phyloP scores from a whole-genome alignment of 768 basidiomycete genomes.

The Trametes gibbosa region DNA sequence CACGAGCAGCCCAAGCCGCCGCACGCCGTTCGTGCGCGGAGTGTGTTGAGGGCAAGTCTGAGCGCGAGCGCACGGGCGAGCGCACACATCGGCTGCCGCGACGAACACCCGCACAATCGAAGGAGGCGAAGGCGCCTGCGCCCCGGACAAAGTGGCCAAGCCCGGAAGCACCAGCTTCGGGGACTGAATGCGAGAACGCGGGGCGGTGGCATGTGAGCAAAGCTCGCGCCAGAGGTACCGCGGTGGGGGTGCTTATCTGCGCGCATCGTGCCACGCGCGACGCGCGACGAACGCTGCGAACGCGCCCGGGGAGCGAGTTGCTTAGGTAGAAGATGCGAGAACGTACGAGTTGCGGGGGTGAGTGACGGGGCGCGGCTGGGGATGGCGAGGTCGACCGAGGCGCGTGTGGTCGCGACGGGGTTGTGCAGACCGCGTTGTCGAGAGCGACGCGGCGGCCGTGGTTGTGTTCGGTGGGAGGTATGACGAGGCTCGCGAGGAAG shows the following conservation, averaged over 20 bases:
- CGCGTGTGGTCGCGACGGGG: background rate
- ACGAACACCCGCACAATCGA: background rate
- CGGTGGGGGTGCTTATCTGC: conserved; percentile 11
- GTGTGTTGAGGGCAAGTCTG: too few species aligned
- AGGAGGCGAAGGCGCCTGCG: background rate
- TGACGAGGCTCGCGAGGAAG: background rate
- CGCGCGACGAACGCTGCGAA: background rate
- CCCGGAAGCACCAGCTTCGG: conserved; percentile 3
- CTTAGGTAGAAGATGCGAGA: background rate
- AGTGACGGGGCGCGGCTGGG: background rate
- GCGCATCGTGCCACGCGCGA: conserved; percentile 3
- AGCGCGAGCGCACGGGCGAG: too few species aligned
- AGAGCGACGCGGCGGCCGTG: background rate
- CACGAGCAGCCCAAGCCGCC: too few species aligned
- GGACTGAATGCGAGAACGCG: conserved; percentile 16
- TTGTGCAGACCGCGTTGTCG: background rate
- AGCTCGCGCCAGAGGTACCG: conserved; percentile 2
- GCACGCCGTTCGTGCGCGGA: too few species aligned
- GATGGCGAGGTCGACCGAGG: conserved; percentile 5
- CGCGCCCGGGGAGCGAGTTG: background rate
- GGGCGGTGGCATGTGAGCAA: conserved; percentile 11
- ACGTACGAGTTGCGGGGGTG: background rate
- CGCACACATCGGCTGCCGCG: background rate
- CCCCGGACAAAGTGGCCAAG: conserved; percentile 5
- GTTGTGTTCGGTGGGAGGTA: background rate